phyloP scores from a whole-genome alignment of 2,329 filamentous ascomycete genomes.

The Daldinia sp. region DNA sequence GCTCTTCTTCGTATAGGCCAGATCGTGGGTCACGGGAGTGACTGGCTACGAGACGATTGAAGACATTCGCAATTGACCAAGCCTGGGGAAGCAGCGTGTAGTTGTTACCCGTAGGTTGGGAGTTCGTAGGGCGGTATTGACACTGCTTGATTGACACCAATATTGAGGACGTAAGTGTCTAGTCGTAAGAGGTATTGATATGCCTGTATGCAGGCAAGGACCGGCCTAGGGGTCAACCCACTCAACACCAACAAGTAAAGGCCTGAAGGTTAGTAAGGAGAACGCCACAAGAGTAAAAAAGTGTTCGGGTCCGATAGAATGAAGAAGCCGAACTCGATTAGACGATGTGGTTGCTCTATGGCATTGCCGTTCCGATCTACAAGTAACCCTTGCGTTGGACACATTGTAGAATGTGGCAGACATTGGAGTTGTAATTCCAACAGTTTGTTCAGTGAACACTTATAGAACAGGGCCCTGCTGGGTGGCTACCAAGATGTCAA shows the following conservation, averaged over 20 bases:
- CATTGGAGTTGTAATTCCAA: not conserved
- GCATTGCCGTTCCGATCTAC: conserved; percentile 2
- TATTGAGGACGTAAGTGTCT: not conserved
- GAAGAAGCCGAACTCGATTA: conserved; percentile 16
- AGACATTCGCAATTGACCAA: conserved; percentile 18
- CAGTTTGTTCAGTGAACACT: conserved; percentile 1
- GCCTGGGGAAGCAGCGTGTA: not conserved
- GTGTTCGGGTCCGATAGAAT: conserved; percentile 13
- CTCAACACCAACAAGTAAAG: conserved; percentile 20
- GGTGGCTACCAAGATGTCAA: not conserved
- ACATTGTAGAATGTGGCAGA: conserved; percentile 1
- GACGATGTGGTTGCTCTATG: not conserved
- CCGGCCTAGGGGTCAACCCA: conserved; percentile 1
- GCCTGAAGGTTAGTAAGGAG: conserved; percentile 7
- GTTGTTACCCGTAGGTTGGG: conserved; percentile 1
- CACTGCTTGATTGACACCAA: not conserved
- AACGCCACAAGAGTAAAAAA: conserved; percentile 6
- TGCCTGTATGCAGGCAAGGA: not conserved
- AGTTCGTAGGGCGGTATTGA: conserved; percentile 5
- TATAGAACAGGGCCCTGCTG: conserved; percentile 24
- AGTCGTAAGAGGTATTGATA: not conserved
- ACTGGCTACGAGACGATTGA: conserved; percentile 12
- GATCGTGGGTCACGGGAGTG: conserved; percentile 16
- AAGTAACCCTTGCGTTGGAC: conserved; percentile 18
- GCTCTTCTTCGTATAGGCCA: conserved; percentile 5